Base-by-base conservation (phyloP, 1,284 basidiomycete genomes). In the Sphagnurus paluster region DNA sequence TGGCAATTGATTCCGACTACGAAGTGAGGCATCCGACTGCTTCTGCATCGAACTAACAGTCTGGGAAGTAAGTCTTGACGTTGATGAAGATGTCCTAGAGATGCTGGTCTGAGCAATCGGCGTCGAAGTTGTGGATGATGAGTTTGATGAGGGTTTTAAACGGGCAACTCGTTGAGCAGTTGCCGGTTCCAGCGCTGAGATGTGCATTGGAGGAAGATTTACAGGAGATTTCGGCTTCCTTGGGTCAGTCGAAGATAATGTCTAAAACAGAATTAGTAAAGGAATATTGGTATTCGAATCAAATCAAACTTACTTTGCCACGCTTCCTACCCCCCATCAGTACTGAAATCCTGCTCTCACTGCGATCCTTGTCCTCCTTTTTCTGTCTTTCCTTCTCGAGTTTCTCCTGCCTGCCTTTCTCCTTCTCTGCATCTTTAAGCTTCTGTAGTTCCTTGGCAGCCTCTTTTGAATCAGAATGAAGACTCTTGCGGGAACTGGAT, bases 131-230 rank as follows among this genome's bases (percentile, higher is more conserved):
- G 72, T 65, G 3, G 75, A 74, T 29, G 76, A 71, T 20, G 69
- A 64, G 3, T 76, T 74, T 29, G 76, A 71, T 20, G 69, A 64
- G 11, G 79, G 71, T 66, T 89, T 90, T 49, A 93, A 74, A 57
- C 76, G 86, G 39, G 87, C 88, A 39, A 93, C 80, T 26, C 90
- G 81, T 59, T 88, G 83, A 19, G 87, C 83, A 29, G 91, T 93
- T 26, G 78, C 74, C 34, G 85, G 79, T 37, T 90, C 85, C 45
- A 94, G 70, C 13, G 88, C 90, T 34, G 85, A 74, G 57, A 95
- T 88, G 63, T 94, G 92, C 79, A 94, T 84, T 19, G 93, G 93
- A 14, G 93, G 92, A 56, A 95, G 68, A 51, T 77, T 77, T 24
- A 86, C 76, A 39, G 82, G 77, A 11, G 79, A 74, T 60, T 79